Evolutionary conservation across 2,329 filamentous ascomycete genomes (phyloP).

Genomic region (Paracamarosporium sp.): DNA sequence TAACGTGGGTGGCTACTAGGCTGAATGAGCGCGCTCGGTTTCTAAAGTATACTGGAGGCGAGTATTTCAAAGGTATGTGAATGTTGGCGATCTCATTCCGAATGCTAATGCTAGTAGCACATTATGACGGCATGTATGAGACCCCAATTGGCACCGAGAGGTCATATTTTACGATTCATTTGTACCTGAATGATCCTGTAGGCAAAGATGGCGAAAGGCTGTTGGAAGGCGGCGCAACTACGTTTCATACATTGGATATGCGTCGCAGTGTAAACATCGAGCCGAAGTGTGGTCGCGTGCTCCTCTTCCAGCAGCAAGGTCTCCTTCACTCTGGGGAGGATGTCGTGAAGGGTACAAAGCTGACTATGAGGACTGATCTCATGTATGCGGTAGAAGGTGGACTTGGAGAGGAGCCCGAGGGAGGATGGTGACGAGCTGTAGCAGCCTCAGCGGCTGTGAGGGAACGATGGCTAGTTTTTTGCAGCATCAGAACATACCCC

Average conservation of each 20-base stretch:
- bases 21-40: constrained; percentile 79
- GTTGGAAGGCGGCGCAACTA: constrained; percentile 62
- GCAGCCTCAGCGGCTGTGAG: not conserved
- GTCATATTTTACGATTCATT: constrained; percentile 62
- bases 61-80: constrained; percentile 68
- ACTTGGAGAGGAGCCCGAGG: not conserved
- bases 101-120: constrained; percentile 52
- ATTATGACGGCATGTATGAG: constrained; percentile 71
- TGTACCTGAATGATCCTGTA: constrained; percentile 60
- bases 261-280: constrained; percentile 50
- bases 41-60: constrained; percentile 72
- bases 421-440: not conserved
- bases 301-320: constrained; percentile 63
- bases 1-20: constrained; percentile 53
- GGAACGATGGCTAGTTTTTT: not conserved
- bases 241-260: constrained; percentile 52
- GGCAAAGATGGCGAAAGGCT: constrained; percentile 19
- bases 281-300: constrained; percentile 59
- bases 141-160: constrained; percentile 61
- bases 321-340: constrained; percentile 63
- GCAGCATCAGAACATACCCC: no score
- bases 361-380: constrained; percentile 63
- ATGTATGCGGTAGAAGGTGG: constrained; percentile 55
- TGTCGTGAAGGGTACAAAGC: constrained; percentile 60
- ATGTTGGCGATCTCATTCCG: not conserved